A percentile compares a stretch with the other conserved stretches of the same genome.
Conservation (phyloP, 2,329 filamentous ascomycete genomes). For the Ophiostoma montium region DNA sequence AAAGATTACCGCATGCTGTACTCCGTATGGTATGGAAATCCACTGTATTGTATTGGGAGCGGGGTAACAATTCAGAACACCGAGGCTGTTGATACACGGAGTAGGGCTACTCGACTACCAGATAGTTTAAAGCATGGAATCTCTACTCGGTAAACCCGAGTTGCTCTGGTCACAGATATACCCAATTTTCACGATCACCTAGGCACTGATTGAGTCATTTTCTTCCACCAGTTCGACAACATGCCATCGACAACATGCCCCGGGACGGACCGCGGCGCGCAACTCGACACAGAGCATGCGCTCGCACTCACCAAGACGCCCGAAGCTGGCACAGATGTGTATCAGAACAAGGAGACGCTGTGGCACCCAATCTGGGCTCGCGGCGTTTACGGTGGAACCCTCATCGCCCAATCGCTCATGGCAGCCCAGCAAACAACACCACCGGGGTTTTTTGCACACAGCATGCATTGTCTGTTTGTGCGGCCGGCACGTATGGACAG, state of each 20-base stretch:
- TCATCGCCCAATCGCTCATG: slow-evolving; percentile 5
- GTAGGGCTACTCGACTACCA: too few relatives aligned
- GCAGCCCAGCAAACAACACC: slow-evolving; percentile 1
- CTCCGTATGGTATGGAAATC: too few relatives aligned
- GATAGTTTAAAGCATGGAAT: too few relatives aligned
- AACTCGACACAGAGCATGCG: neutral
- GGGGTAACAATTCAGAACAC: too few relatives aligned
- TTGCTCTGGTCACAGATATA: too few relatives aligned
- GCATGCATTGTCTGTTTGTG: slow-evolving; percentile 10
- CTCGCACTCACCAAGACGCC: neutral
- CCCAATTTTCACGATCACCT: too few relatives aligned
- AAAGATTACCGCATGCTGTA: too few relatives aligned
- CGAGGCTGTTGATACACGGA: too few relatives aligned
- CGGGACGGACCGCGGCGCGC: neutral
- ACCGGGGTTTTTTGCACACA: slow-evolving; percentile 3
- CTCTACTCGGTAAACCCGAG: too few relatives aligned
- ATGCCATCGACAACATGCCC: neutral
- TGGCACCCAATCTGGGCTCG: slow-evolving; percentile 9
- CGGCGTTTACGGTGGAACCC: slow-evolving; percentile 6
- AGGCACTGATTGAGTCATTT: too few relatives aligned
- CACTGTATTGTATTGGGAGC: too few relatives aligned
- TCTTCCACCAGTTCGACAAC: neutral
- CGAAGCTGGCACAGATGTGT: neutral
- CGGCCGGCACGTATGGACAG: neutral
- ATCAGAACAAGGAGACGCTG: neutral